A percentile compares a stretch with the other conserved stretches of the same genome.
Conservation (phyloP, 2,329 filamentous ascomycete species). For the Davidsoniella virescens region DNA sequence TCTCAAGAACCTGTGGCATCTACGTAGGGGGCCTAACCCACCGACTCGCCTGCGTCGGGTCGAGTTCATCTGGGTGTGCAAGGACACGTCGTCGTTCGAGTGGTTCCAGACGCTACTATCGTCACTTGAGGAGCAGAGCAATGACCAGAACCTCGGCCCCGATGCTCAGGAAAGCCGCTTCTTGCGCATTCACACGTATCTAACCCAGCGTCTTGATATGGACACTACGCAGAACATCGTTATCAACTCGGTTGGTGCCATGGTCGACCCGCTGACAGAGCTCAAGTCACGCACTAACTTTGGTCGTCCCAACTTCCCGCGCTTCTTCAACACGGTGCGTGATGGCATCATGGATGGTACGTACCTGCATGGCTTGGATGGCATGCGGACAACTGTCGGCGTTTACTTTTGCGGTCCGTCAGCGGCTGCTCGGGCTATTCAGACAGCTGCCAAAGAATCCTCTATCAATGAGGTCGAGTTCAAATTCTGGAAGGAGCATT, state of each 20-base stretch:
- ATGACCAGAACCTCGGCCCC: slow-evolving; percentile 39
- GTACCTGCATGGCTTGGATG: slow-evolving; percentile 70
- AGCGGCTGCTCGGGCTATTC: slow-evolving; percentile 63
- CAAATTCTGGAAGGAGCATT: slow-evolving; percentile 98
- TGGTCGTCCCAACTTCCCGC: slow-evolving; percentile 75
- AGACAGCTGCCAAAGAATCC: slow-evolving; percentile 58
- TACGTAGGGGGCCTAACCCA: slow-evolving; percentile 77
- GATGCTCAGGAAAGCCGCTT: slow-evolving; percentile 63
- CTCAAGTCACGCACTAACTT: slow-evolving; percentile 84
- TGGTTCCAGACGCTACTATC: slow-evolving; percentile 95
- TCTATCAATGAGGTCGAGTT: slow-evolving; percentile 71
- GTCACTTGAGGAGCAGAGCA: slow-evolving; percentile 75
- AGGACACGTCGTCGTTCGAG: slow-evolving; percentile 87
- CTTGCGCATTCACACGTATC: slow-evolving; percentile 92
- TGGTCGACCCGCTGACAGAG: slow-evolving; percentile 81
- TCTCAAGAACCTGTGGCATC: slow-evolving; percentile 95
- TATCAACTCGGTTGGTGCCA: slow-evolving; percentile 80
- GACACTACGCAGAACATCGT: slow-evolving; percentile 95
- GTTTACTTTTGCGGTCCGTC: slow-evolving; percentile 97
- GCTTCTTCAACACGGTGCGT: slow-evolving; percentile 69
- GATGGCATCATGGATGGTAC: slow-evolving; percentile 72
- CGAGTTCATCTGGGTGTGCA: slow-evolving; percentile 98
- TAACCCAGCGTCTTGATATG: slow-evolving; percentile 81
- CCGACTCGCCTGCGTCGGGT: slow-evolving; percentile 80
- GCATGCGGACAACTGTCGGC: slow-evolving; percentile 68